phyloP scores from a whole-genome alignment of 345 rosid genomes.

The Moricandia moricandioides region DNA sequence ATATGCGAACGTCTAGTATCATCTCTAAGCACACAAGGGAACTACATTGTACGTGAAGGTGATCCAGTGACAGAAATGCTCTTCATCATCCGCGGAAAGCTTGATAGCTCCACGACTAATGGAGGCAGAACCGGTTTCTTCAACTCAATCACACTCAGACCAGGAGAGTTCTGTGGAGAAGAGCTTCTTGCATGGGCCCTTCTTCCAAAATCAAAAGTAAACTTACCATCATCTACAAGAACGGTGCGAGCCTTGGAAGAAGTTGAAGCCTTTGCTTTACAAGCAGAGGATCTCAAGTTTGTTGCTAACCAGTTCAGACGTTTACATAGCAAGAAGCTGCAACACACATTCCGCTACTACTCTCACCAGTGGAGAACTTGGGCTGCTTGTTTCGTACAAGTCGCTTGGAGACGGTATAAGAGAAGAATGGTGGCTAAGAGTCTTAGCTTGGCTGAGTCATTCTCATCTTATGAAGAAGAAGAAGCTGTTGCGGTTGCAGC shows the following conservation, averaged over 20 bases:
- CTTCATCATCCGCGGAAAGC: conserved; percentile 55
- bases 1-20: conserved; percentile 61
- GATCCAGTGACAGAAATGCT: conserved; percentile 65
- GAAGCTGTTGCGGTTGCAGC: conserved; percentile 22
- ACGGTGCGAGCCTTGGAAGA: conserved; percentile 55
- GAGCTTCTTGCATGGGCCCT: conserved; percentile 69
- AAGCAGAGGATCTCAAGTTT: conserved; percentile 60
- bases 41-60: conserved; percentile 60
- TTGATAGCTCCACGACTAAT: conserved; percentile 61
- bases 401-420: conserved; percentile 56
- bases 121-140: conserved; percentile 68
- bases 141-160: conserved; percentile 51
- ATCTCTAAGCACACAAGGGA: conserved; percentile 58
- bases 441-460: conserved; percentile 47
- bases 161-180: conserved; percentile 69
- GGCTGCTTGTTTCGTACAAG: conserved; percentile 68
- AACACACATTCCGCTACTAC: conserved; percentile 58
- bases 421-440: conserved; percentile 44
- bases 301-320: conserved; percentile 64
- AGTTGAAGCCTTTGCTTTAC: conserved; percentile 64
- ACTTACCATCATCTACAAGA: conserved; percentile 62
- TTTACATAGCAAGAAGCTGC: conserved; percentile 63
- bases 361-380: conserved; percentile 72
- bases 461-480: conserved; percentile 37
- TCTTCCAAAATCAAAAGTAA: conserved; percentile 51